Base-by-base conservation (phyloP, 2,329 filamentous ascomycete genomes). In the Ceratocystis diversiconidia region DNA sequence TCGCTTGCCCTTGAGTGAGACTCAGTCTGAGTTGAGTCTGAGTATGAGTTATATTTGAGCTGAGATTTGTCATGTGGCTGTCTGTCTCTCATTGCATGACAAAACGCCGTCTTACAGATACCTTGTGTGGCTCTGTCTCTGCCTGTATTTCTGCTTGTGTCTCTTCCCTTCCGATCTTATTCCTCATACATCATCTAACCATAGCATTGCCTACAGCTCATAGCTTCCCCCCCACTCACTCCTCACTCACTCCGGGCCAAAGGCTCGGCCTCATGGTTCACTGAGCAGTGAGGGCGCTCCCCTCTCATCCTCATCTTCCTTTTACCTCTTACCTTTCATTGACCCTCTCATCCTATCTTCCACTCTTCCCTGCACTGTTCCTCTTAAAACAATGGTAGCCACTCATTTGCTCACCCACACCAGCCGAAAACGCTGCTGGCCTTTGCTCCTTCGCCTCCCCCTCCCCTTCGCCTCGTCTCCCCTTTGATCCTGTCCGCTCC, bases 191-290 rank as follows among this genome's bases (percentile, higher is more conserved):
- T 12, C 32, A 36, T 36, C 32, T 36, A 12, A 1, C 10, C 32
- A 12, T 36, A 36, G 32, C 10, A 10, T 3, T 36, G 32, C 32
- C 32, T 36, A 3, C 32, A 36, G 2, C 32, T 36, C 32, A 36
- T 12, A 10, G 32, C 32, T 36, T 36, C 10, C 32, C 32, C 32
- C 32, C 7, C 32, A 36, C 32, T 57, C 50, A 57, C 50, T 57
- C 50, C 12, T 57, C 19, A 28, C 50, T 28, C 44, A 50, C 46
- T 50, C 52, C 52, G 52, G 52, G 52, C 52, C 52, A 57, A 57
- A 57, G 52, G 52, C 52, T 57, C 52, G 52, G 52, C 19, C 52
- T 30, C 52, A 57, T 57, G 52, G 52, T 57, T 57, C 25, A 57
- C 7, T 30, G 25, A 57, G 52, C 22, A 8, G 25, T 57, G 52